Percentiles rank a stretch among this genome's conserved stretches.
Evolutionary conservation across 2,329 filamentous ascomycete species (phyloP).

Genomic region (Claviceps purpurea): DNA sequence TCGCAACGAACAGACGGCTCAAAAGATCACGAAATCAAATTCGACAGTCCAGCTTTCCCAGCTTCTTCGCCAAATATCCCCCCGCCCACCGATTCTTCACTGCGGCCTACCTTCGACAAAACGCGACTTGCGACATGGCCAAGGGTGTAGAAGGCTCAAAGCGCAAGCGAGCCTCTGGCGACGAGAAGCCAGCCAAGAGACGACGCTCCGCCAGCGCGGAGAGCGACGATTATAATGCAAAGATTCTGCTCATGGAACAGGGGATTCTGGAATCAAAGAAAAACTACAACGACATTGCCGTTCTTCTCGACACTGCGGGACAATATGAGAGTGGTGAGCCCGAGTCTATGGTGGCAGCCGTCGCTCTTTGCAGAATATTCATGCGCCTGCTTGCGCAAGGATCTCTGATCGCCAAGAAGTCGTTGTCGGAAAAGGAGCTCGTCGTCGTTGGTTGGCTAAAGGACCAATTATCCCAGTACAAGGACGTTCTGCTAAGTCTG

Average conservation of each 20-base stretch:
- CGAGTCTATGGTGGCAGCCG: conserved; percentile 53
- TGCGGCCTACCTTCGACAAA: neutral
- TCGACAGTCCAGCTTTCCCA: neutral
- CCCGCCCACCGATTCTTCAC: neutral
- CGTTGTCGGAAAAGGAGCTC: conserved; percentile 56
- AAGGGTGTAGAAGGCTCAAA: conserved; percentile 22
- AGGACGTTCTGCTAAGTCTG: conserved; percentile 45
- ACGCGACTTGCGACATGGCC: conserved; percentile 14
- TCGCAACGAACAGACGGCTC: neutral
- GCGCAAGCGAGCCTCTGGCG: conserved; percentile 35
- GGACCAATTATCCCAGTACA: conserved; percentile 60
- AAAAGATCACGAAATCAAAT: neutral
- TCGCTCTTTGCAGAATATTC: conserved; percentile 79
- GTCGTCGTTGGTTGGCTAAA: conserved; percentile 69
- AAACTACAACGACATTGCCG: conserved; percentile 82
- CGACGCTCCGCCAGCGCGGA: conserved; percentile 33
- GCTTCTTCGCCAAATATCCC: no score
- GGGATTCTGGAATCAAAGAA: conserved; percentile 76
- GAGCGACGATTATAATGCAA: conserved; percentile 41
- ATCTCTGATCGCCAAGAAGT: conserved; percentile 50
- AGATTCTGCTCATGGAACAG: conserved; percentile 63
- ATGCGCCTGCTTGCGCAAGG: conserved; percentile 66
- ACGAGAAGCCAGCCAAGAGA: conserved; percentile 36
- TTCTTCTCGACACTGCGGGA: conserved; percentile 46
- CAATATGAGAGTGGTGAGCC: conserved; percentile 32